Base-by-base conservation (phyloP, 805 yeast genomes). In the Yarrowia divulgata region DNA sequence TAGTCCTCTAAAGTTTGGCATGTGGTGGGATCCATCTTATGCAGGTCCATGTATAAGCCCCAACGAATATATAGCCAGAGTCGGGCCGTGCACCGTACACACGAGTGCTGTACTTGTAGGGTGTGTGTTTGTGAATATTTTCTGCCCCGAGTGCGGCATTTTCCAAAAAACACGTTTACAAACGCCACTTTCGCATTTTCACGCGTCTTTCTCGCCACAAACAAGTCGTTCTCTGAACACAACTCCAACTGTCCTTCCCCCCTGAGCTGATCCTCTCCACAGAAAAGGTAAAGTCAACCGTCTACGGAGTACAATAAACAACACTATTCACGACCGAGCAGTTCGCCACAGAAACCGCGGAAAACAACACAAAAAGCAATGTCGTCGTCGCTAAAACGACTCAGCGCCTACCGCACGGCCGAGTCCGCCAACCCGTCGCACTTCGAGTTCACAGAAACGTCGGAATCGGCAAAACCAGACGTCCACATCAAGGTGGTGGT, bases 401-500 rank as follows among this genome's bases (percentile, higher is more conserved):
- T 60, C 18, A 60, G 66, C 52, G 49, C 16, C 34, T 60, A 60
- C 34, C 50, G 66, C 18, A 60, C 66, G 34, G 19, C 42, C 40
- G 66, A 60, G 52, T 10, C 66, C 18, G 13, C 42, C 37, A 32
- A 34, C 13, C 64, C 49, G 8, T 14, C 12, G n/a, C 13, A 12
- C 18, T 57, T 57, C 39, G 64, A 57, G 49, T 57, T 57, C 40
- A n/a, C 18, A n/a, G 49, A 57, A 12, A 29, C 50, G 8, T 18
- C 45, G 3, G 48, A 35, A 8, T 18, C 43, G 16, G 57, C 37
- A 3, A 16, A 35, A 37, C 55, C 68, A 8, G 82, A 82, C 66
- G 75, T 77, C 48, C 81, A 79, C 60, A 73, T 83, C 54, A 90
- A 90, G 75, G 79, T 90, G 7, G 96, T 91, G 13, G 90, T 90